Conservation (phyloP, 768 basidiomycete genomes). For the Dendrothele bispora region DNA sequence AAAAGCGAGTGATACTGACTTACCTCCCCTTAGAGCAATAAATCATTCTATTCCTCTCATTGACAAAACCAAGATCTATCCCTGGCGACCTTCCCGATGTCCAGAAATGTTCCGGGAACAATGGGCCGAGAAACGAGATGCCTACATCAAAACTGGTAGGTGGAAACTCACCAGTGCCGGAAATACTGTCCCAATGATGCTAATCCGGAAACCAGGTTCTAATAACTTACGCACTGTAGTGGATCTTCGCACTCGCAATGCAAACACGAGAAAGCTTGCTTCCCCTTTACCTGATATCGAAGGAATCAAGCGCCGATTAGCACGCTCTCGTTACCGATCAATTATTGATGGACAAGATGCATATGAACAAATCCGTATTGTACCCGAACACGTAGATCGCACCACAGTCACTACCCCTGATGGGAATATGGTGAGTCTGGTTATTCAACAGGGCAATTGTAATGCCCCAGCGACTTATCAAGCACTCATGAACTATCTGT, state of each 20-base stretch:
- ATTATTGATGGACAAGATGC: conserved; percentile 38
- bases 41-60: conserved; percentile 33
- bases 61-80: conserved; percentile 25
- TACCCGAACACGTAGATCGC: conserved; percentile 22
- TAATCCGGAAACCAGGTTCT: conserved; percentile 25
- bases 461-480: conserved; percentile 32
- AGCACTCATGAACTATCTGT: conserved; percentile 32
- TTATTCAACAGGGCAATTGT: conserved; percentile 29
- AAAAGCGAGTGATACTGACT: conserved; percentile 22
- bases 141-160: conserved; percentile 26
- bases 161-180: conserved; percentile 26
- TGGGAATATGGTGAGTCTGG: conserved; percentile 30
- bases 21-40: conserved; percentile 34
- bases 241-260: conserved; percentile 25
- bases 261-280: conserved; percentile 25
- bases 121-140: conserved; percentile 28
- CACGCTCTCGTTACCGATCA: conserved; percentile 24
- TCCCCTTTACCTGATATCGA: conserved; percentile 33
- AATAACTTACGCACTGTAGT: conserved; percentile 17
- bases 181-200: conserved; percentile 31
- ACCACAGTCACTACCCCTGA: conserved; percentile 26
- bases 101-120: conserved; percentile 25
- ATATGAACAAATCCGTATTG: conserved; percentile 37
- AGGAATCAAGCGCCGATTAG: conserved; percentile 31
- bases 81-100: conserved; percentile 28